Percentiles rank a stretch among this genome's conserved stretches.
Conservation (phyloP, 345 rosid species). For the Camelina sativa region DNA sequence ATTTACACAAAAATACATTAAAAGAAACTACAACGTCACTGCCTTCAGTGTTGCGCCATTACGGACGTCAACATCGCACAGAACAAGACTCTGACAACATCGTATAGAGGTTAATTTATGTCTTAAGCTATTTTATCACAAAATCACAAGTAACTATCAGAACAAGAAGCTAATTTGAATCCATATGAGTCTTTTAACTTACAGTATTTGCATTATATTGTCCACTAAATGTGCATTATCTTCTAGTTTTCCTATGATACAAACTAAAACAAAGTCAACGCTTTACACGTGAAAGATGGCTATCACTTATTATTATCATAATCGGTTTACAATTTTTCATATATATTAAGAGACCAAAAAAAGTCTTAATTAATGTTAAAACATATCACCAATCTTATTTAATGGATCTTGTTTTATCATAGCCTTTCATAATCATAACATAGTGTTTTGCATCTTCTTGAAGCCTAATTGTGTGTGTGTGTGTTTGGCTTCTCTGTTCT, state of each 20-base stretch:
- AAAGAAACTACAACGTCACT: too few species aligned
- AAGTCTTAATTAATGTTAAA: background rate
- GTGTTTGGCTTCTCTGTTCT: background rate
- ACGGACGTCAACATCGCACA: too few species aligned
- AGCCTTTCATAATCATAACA: too few species aligned
- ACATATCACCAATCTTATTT: background rate
- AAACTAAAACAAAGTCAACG: background rate
- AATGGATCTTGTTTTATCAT: background rate
- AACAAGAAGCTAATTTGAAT: too few species aligned
- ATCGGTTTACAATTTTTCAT: background rate
- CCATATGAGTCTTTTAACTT: too few species aligned
- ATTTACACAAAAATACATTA: too few species aligned
- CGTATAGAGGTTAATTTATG: too few species aligned
- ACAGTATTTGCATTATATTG: background rate
- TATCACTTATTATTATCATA: background rate
- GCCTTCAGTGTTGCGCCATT: too few species aligned
- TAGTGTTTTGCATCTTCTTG: background rate
- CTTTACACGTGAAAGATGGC: background rate
- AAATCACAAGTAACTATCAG: too few species aligned
- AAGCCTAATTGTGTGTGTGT: background rate
- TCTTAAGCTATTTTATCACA: too few species aligned
- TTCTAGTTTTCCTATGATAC: background rate
- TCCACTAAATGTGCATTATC: background rate
- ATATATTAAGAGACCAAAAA: background rate
- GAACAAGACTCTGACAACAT: too few species aligned